Conservation (phyloP, 116 monocot genomes). For the Phalaenopsis hybrid region DNA sequence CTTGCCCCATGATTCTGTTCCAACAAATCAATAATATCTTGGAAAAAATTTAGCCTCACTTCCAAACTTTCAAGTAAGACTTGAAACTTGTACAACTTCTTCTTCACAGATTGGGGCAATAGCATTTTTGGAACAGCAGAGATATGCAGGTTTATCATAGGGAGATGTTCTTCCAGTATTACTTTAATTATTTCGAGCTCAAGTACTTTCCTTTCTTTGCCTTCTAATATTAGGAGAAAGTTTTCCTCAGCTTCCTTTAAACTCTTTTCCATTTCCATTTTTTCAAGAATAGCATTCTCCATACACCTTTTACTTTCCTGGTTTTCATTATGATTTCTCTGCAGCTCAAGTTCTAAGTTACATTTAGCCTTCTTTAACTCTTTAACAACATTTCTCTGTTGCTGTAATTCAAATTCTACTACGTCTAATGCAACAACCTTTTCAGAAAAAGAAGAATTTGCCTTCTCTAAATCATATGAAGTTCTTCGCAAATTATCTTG, state of each 20-base stretch:
- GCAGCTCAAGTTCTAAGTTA: constrained; percentile 32
- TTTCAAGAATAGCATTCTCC: constrained; percentile 33
- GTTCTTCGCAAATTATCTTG: constrained; percentile 20
- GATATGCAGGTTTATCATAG: constrained; percentile 21
- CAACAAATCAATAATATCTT: constrained; percentile 23
- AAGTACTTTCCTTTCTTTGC: constrained; percentile 30
- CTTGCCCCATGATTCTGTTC: constrained; percentile 25
- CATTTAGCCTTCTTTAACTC: constrained; percentile 33
- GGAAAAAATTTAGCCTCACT: constrained; percentile 19
- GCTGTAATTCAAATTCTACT: constrained; percentile 32
- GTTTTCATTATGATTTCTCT: constrained; percentile 19
- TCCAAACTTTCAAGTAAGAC: constrained; percentile 28
- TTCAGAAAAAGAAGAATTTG: constrained; percentile 38
- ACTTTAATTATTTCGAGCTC: constrained; percentile 30
- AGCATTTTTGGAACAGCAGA: constrained; percentile 15
- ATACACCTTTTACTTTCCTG: constrained; percentile 23
- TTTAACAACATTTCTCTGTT: constrained; percentile 23
- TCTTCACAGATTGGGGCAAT: constrained; percentile 18
- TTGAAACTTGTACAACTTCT: constrained; percentile 26
- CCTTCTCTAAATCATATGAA: constrained; percentile 25
- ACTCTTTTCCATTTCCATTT: constrained; percentile 25
- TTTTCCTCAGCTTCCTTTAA: constrained; percentile 22
- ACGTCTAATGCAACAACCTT: constrained; percentile 21
- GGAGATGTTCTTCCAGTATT: constrained; percentile 19
- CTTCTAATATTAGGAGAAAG: constrained; percentile 15